Conservation (phyloP, 192 early-diverging fungal genomes). For the Podila verticillata region DNA sequence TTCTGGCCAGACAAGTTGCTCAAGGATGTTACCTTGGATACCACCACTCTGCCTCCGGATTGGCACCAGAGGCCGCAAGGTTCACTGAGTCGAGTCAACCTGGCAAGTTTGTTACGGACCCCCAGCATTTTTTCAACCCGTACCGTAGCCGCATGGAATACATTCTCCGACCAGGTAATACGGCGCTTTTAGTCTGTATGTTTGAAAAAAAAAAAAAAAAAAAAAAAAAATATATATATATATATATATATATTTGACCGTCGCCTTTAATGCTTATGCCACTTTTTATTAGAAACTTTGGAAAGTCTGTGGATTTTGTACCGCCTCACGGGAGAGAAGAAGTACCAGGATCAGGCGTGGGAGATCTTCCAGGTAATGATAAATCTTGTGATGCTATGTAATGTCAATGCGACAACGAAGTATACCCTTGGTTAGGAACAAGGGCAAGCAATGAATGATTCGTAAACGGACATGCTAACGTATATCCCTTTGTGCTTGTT, state of each 20-base stretch:
- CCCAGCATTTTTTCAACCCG: slow-evolving; percentile 17
- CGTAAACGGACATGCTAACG: background rate
- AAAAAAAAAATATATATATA: too few species aligned
- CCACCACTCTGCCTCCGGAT: slow-evolving; percentile 54
- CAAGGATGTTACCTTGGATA: slow-evolving; percentile 63
- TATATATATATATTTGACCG: background rate
- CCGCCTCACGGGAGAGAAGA: slow-evolving; percentile 71
- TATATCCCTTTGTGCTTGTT: background rate
- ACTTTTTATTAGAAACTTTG: slow-evolving; percentile 63
- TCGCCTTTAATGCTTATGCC: background rate
- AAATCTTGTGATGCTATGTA: background rate
- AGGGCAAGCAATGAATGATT: background rate
- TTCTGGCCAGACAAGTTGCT: slow-evolving; percentile 51
- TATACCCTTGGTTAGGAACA: background rate
- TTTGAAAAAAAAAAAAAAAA: background rate
- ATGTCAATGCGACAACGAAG: too few species aligned
- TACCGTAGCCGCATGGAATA: slow-evolving; percentile 28
- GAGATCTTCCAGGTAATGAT: slow-evolving; percentile 63
- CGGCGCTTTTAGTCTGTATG: background rate
- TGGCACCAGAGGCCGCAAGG: slow-evolving; percentile 60
- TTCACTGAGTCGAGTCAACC: slow-evolving; percentile 22
- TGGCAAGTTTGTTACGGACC: slow-evolving; percentile 4
- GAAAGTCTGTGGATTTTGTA: slow-evolving; percentile 81
- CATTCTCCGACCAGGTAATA: slow-evolving; percentile 63
- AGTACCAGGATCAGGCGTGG: slow-evolving; percentile 77